Conservation (phyloP, 2,329 filamentous ascomycete genomes). For the Camptophora hylomeconis region DNA sequence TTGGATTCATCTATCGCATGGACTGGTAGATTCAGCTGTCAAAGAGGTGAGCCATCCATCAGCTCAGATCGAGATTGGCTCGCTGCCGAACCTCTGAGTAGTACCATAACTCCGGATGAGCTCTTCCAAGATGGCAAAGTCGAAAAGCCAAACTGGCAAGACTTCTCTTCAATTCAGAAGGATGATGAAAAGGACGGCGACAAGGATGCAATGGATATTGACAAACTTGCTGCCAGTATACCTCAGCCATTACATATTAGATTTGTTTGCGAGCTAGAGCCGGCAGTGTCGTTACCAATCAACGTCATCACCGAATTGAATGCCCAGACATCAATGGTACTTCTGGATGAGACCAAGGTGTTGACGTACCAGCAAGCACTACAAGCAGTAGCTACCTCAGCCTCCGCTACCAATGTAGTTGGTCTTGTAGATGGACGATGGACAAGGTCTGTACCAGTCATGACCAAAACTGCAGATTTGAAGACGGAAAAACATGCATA, state of each 20-base stretch:
- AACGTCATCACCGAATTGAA: conserved; percentile 28
- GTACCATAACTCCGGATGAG: conserved; percentile 14
- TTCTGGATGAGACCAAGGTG: conserved; percentile 16
- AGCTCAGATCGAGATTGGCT: conserved; percentile 33
- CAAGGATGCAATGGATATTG: conserved; percentile 24
- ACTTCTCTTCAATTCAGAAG: conserved; percentile 9
- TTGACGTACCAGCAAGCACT: conserved; percentile 16
- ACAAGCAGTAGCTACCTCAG: conserved; percentile 5
- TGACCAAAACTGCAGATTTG: conserved; percentile 21
- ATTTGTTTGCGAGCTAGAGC: conserved; percentile 30
- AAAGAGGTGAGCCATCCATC: conserved; percentile 31
- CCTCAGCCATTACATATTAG: conserved; percentile 29
- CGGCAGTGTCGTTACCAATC: conserved; percentile 29
- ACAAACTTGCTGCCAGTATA: conserved; percentile 23
- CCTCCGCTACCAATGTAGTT: conserved; percentile 10
- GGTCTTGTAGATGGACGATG: conserved; percentile 22
- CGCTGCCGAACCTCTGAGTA: conserved; percentile 22
- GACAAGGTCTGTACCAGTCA: conserved; percentile 20
- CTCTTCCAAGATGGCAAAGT: conserved; percentile 25
- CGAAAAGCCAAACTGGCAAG: conserved; percentile 22
- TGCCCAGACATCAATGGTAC: conserved; percentile 26
- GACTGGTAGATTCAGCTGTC: conserved; percentile 29
- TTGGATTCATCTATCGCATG: conserved; percentile 14
- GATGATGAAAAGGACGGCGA: conserved; percentile 21
- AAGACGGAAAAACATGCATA: conserved; percentile 27